These are phyloP conservation scores for Ogataea pignaliae DNA, from an alignment of 805 yeast species.

Conservation along the genomic window DNA sequence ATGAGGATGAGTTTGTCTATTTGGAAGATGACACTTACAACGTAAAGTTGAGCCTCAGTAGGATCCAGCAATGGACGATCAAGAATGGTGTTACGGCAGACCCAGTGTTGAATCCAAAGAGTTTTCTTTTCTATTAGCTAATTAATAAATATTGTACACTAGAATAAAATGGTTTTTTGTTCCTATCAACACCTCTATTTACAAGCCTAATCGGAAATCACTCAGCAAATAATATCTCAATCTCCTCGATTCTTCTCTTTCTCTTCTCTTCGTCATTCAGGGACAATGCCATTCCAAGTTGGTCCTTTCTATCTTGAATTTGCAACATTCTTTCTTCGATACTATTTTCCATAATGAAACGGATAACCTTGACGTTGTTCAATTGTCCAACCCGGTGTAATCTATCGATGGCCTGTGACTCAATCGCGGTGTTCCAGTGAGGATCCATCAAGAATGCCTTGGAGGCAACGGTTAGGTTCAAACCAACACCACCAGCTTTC, in stretches of 20 bases:
- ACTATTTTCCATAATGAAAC: constrained; percentile 79
- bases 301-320: constrained; percentile 81
- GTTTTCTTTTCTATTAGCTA: constrained; percentile 24
- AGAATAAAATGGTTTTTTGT: neutral
- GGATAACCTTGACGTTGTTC: constrained; percentile 61
- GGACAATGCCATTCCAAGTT: constrained; percentile 74
- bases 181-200: neutral
- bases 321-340: constrained; percentile 86
- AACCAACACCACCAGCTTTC: constrained; percentile 94
- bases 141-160: no score
- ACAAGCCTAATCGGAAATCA: constrained; percentile 3
- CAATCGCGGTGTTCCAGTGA: constrained; percentile 94
- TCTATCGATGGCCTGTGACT: constrained; percentile 88
- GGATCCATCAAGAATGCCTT: constrained; percentile 91
- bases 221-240: constrained; percentile 59
- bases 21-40: constrained; percentile 22
- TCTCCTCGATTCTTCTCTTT: constrained; percentile 66
- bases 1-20: constrained; percentile 15
- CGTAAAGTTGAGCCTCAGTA: constrained; percentile 20
- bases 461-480: constrained; percentile 81
- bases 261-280: constrained; percentile 72
- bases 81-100: constrained; percentile 18
- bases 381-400: constrained; percentile 88
- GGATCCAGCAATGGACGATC: constrained; percentile 27
- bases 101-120: constrained; percentile 13